phyloP scores from a whole-genome alignment of 2,329 filamentous ascomycete genomes.

The Paramyrothecium sp. region DNA sequence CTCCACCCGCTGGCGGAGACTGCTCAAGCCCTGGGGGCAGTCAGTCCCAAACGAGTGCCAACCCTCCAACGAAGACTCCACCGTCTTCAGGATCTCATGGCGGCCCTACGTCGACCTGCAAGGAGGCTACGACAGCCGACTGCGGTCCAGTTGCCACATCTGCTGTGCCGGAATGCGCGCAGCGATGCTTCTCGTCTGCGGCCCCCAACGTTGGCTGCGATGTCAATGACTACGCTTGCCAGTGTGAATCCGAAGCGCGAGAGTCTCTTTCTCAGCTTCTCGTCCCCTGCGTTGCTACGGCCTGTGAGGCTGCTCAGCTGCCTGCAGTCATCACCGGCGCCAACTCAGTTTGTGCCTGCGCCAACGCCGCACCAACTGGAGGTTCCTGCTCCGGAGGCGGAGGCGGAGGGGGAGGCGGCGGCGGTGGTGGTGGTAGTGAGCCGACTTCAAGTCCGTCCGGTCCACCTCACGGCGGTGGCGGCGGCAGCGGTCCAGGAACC shows the following conservation, averaged over 20 bases:
- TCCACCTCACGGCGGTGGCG: not conserved
- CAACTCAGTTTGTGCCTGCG: conserved; percentile 12
- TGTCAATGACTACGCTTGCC: conserved; percentile 22
- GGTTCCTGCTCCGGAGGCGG: conserved; percentile 5
- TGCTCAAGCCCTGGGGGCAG: conserved; percentile 3
- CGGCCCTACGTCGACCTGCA: not conserved
- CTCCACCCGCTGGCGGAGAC: conserved; percentile 3
- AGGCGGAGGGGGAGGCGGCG: not conserved
- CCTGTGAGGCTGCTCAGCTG: conserved; percentile 16
- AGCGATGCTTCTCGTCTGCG: conserved; percentile 22
- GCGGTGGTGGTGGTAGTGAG: conserved; percentile 1
- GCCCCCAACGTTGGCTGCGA: conserved; percentile 24
- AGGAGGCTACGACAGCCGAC: conserved; percentile 8
- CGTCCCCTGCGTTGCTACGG: conserved; percentile 21
- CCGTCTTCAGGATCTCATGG: not conserved
- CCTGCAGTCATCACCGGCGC: conserved; percentile 22
- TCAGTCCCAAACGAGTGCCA: no score
- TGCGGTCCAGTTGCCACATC: conserved; percentile 22
- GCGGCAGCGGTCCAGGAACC: not conserved
- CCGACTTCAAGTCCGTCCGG: not conserved
- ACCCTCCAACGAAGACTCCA: not conserved
- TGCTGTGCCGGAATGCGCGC: conserved; percentile 23
- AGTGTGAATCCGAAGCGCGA: conserved; percentile 20
- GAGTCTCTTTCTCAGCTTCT: conserved; percentile 19
- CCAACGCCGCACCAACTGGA: conserved; percentile 8